Evolutionary conservation across 2,329 filamentous ascomycete genomes (phyloP), one percentile per base, ranked within the genome.

Genomic region (Fusarium neocosmosporiellum): DNA sequence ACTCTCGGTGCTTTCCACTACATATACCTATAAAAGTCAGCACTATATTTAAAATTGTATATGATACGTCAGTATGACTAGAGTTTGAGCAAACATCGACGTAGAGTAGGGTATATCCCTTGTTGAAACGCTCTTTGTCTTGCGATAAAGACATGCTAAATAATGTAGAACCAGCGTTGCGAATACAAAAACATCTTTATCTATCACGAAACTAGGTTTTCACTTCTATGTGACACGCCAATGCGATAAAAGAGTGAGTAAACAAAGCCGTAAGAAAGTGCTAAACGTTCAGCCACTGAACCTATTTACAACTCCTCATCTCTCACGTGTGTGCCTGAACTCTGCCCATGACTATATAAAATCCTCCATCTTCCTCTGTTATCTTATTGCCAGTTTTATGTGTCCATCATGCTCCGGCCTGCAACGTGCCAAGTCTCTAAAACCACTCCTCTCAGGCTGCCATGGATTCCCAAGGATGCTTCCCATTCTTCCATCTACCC

Each of bases 111-210:
- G 20, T 2, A 8, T 24, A 16, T 43, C 4, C 20, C 39, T 14
- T 7, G 41, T 11, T 3, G 14, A 18, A 18, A 27, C 5, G 14
- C 22, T 10, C 8, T 27, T 48, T 27, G 8, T 18, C 1, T 2
- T 27, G 8, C 18, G 5, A 48, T 24, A 27, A 48, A 48, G 43
- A 11, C 14, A 18, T 10, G 22, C 8, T 5, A 11, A 27, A 27
- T 5, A 22, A 24, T 14, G 1, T 9, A 24, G 4, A 43, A 43
- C 14, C 1, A 41, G 6, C 0, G 1, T 3, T 14, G 6, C 6
- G 2, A 8, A 24, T 16, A 24, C 6, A 14, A 43, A 16, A 39
- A 24, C 7, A 2, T 16, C 20, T 46, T 46, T 11, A 18, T 10
- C 2, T 48, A 24, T 9, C 1, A 22, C 10, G 16, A 3, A 9